Base-by-base conservation (phyloP, 345 rosid genomes). In the Gossypium mustelinum region DNA sequence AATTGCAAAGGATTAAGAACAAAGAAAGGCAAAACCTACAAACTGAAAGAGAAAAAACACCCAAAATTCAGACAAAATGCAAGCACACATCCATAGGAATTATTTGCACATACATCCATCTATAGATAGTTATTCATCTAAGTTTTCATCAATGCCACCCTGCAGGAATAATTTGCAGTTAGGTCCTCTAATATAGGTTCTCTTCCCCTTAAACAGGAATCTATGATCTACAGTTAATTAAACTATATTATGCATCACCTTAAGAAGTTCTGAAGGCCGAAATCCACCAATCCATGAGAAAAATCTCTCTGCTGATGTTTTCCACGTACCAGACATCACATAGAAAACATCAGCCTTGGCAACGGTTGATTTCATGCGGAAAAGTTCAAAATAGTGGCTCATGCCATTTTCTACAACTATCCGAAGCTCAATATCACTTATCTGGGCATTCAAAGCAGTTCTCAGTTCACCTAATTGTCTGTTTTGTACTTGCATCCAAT, bases 281-380 rank as follows among this genome's bases (percentile, higher is more conserved):
- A 91, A 95, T 43, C 99, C 99, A 22, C 98, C 99, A 1, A 95
- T 90, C 99, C 99, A 95, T 52, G 84, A 81, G 87, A 95, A 95
- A 75, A 93, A 88, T 13, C 97, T 83, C 83, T 95, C 99, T 8
- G 97, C 88, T 1, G 96, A 75, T 25, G 99, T 83, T 79, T 85
- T 93, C 99, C 99, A 95, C 88, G 85, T 69, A 22, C 99, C 99
- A 1, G 84, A 87, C 85, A 95, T 93, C 76, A 95, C 68, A 72
- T 89, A 93, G 76, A 91, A 93, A 41, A 95, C 97, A 78, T 93
- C 97, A 17, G 87, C 80, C 80, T 86, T 89, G 3, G 99, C 90
- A 57, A 93, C 96, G 0, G 80, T 48, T 59, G 97, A 81, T 81
- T 95, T 95, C 96, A 90, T 81, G 43, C 82, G 86, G 85, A 95